Conservation (phyloP, 2,329 filamentous ascomycete species). For the Colletotrichum sp. region DNA sequence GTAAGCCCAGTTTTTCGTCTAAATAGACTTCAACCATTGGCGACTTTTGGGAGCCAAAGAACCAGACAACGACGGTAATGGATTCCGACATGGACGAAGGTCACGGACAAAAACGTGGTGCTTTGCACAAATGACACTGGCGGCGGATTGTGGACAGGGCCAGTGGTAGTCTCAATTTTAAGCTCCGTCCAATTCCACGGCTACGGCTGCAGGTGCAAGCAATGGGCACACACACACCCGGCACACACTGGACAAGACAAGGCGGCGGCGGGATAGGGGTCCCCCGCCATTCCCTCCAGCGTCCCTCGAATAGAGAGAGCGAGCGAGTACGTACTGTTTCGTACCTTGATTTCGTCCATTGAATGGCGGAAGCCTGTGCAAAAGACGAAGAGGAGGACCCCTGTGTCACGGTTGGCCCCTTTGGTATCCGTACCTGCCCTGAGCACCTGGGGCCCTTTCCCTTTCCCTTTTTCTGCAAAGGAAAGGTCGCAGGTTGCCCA, state of each 20-base stretch:
- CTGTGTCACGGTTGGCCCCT: neutral
- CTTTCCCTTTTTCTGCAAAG: neutral
- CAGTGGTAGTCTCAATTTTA: constrained; percentile 4
- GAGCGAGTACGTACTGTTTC: neutral
- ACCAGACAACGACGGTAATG: neutral
- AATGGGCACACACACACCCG: neutral
- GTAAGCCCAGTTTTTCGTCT: neutral
- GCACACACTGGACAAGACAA: neutral
- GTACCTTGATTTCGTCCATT: neutral
- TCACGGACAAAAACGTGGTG: neutral
- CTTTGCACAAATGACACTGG: neutral
- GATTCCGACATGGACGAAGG: neutral
- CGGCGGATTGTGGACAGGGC: neutral
- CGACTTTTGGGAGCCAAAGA: neutral
- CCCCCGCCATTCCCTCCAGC: neutral
- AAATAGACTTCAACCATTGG: neutral
- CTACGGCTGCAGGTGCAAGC: neutral
- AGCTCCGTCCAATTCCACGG: constrained; percentile 10
- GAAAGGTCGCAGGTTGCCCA: neutral
- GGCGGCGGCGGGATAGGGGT: constrained; percentile 4
- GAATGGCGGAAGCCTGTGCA: neutral
- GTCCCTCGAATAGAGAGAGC: neutral
- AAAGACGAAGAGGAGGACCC: neutral
- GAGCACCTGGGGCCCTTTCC: neutral
- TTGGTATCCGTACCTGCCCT: neutral